These are phyloP conservation scores for Coemansia sp. DNA, from an alignment of 192 early-diverging fungal genomes.

Conservation along the genomic window DNA sequence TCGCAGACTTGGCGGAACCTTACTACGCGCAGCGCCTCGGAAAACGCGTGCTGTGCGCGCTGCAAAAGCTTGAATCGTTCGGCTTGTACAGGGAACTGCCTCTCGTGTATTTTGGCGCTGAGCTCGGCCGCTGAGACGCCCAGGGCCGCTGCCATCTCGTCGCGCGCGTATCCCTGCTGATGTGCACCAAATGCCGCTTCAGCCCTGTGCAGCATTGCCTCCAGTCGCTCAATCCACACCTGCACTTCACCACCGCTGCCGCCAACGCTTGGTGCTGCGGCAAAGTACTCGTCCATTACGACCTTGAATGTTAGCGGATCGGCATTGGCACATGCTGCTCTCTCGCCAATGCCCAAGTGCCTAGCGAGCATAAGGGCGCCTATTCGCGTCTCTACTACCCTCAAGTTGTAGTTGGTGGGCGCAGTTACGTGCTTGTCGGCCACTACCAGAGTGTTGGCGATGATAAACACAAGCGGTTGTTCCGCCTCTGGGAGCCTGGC, in stretches of 20 bases:
- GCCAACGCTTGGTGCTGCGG: neutral
- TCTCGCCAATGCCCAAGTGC: slow-evolving; percentile 50
- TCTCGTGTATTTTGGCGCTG: slow-evolving; percentile 50
- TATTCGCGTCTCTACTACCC: slow-evolving; percentile 89
- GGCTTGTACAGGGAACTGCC: slow-evolving; percentile 61
- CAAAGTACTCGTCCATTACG: slow-evolving; percentile 47
- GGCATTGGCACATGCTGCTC: slow-evolving; percentile 59
- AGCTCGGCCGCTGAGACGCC: slow-evolving; percentile 47
- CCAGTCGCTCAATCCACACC: slow-evolving; percentile 37
- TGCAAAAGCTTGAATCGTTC: slow-evolving; percentile 75
- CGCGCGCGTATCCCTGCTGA: slow-evolving; percentile 41
- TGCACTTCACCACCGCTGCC: slow-evolving; percentile 8
- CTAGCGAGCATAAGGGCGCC: slow-evolving; percentile 69
- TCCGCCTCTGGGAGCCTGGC: slow-evolving; percentile 65
- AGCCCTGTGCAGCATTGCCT: slow-evolving; percentile 21
- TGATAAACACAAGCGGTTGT: slow-evolving; percentile 73
- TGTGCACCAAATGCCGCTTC: slow-evolving; percentile 18
- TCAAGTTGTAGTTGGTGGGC: slow-evolving; percentile 88
- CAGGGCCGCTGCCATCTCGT: slow-evolving; percentile 46
- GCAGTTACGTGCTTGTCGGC: slow-evolving; percentile 89
- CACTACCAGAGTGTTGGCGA: slow-evolving; percentile 86
- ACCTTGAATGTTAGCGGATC: slow-evolving; percentile 60
- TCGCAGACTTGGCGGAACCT: slow-evolving; percentile 37
- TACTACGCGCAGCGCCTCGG: slow-evolving; percentile 75
- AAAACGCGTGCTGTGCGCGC: slow-evolving; percentile 83